A percentile compares a stretch with the other conserved stretches of the same genome.
Evolutionary conservation across 139 green algal species (phyloP).

Genomic region (Desmodesmus armatus): DNA sequence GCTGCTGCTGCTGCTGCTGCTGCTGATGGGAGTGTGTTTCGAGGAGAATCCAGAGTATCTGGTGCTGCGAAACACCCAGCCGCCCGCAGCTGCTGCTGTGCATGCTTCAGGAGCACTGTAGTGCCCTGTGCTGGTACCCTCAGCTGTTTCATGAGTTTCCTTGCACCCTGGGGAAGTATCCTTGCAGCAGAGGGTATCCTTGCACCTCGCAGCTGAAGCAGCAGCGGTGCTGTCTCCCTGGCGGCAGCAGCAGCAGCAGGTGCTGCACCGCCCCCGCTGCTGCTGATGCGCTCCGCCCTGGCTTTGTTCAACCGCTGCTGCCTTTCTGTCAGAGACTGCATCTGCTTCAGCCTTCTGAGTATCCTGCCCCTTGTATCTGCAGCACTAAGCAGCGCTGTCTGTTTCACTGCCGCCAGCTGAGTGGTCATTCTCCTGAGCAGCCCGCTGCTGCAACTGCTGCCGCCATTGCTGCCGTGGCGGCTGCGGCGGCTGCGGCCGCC

Average conservation of each 20-base stretch:
- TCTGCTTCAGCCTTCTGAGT: neutral
- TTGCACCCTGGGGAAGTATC: no score
- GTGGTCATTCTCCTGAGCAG: no score
- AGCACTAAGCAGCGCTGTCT: no score
- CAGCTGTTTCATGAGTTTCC: neutral
- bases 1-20: neutral
- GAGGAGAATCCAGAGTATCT: neutral
- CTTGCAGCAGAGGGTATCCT: neutral
- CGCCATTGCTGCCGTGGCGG: neutral
- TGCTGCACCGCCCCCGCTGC: no score
- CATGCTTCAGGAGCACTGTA: neutral
- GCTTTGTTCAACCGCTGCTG: no score
- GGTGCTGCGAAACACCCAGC: no score
- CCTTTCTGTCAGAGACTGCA: neutral
- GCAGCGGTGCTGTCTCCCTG: neutral
- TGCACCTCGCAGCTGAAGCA: neutral
- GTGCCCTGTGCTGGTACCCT: neutral
- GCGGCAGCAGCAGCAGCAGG: neutral
- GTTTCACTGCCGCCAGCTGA: no score
- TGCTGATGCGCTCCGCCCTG: no score
- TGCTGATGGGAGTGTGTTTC: no score
- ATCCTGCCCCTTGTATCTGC: no score
- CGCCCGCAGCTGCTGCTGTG: neutral
- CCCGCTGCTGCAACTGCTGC: slow-evolving; percentile 26
- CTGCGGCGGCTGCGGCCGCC: neutral